Evolutionary conservation across 2,329 filamentous ascomycete species (phyloP), one percentile per base, ranked within the genome.

Genomic region (Calonectria honghensis): DNA sequence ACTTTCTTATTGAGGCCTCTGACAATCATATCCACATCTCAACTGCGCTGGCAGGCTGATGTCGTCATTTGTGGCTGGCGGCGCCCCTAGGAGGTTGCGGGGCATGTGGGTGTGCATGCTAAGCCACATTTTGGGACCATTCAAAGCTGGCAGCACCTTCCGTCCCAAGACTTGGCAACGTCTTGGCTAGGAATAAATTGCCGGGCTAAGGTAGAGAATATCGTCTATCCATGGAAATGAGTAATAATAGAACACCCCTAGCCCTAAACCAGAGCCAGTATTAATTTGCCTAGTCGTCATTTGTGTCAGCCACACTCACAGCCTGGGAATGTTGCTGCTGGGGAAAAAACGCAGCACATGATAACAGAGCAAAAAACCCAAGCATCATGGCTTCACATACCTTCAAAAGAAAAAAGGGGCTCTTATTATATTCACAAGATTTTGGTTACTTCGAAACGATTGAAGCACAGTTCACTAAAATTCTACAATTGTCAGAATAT

Each of bases 51-150:
- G 41, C 32, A 27, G 32, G 59, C 76, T 80, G 79, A 80, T 80
- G 79, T 80, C 79, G 79, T 80, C 67, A 66, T 51, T 27, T 57
- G 77, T 80, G 79, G 79, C 79, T 79, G 76, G 77, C 79, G 78
- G 76, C 48, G 35, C 48, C 70, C 64, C 74, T 78, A 76, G 77
- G 70, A 76, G 63, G 41, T 70, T 67, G 54, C 39, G 78, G 73
- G 78, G 78, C 54, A 61, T 59, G 75, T 79, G 69, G 63, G 16
- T 24, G 52, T 24, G 52, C 27, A 10, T 68, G 63, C 77, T 80
- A 76, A 78, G 78, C 78, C 78, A 79, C 77, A 10, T 24, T 48
- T 18, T 54, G 39, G 57, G 45, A 57, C 45, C 45, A 48, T 48
- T 10, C n/a, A 48, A 48, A 4, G 45, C 4, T 24, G n/a, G 45